phyloP scores from a whole-genome alignment of 2,329 filamentous ascomycete species.

The Cladosporium sp. region DNA sequence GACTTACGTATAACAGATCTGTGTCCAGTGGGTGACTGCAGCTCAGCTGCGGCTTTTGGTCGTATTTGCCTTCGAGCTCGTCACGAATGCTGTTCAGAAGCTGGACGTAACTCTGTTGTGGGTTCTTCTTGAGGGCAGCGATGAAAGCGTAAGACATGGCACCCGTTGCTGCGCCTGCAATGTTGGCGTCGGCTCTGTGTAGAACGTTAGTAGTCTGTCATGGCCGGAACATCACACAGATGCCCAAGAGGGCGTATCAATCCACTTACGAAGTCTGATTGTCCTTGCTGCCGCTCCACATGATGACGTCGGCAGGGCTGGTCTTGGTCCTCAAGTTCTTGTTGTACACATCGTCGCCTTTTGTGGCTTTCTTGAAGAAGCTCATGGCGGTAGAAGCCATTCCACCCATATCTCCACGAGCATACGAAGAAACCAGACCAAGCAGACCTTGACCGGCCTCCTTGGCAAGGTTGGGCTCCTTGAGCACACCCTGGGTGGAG shows the following conservation, averaged over 20 bases:
- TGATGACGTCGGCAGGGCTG: conserved; percentile 89
- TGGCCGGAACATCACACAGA: neutral
- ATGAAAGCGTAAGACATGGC: conserved; percentile 99
- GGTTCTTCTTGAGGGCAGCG: conserved; percentile 82
- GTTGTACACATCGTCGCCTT: conserved; percentile 73
- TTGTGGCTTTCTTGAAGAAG: conserved; percentile 82
- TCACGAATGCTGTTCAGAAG: conserved; percentile 93
- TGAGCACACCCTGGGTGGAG: conserved; percentile 74
- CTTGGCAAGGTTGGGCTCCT: conserved; percentile 76
- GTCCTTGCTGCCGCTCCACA: conserved; percentile 97
- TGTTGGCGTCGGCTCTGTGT: conserved; percentile 81
- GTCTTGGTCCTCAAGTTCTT: conserved; percentile 85
- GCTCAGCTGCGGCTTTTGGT: conserved; percentile 92
- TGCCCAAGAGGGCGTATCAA: neutral
- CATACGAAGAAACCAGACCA: conserved; percentile 70
- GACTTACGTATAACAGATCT: conserved; percentile 45
- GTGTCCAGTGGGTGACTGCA: conserved; percentile 79
- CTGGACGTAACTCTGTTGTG: conserved; percentile 93
- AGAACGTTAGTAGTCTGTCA: neutral
- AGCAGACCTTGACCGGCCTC: conserved; percentile 71
- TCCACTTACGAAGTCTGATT: conserved; percentile 78
- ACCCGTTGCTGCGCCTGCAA: conserved; percentile 82
- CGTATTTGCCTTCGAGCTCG: conserved; percentile 79
- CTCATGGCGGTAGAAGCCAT: conserved; percentile 77
- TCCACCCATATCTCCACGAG: conserved; percentile 75